Percentiles rank a stretch among this genome's conserved stretches.
Evolutionary conservation across 2,329 filamentous ascomycete genomes (phyloP).

Genomic region (Penicillium verrucosum): DNA sequence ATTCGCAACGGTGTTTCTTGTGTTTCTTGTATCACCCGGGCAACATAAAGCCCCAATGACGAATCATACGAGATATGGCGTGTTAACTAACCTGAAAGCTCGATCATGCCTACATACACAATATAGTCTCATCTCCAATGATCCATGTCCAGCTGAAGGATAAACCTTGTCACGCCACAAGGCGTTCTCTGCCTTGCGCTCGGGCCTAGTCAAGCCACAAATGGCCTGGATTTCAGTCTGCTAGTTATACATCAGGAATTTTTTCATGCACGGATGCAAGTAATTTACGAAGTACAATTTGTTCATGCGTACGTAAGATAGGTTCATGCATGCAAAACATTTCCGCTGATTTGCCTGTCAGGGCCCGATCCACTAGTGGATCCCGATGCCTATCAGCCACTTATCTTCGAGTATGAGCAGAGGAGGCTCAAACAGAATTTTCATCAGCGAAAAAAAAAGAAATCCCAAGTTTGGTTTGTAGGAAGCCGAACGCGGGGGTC

Average conservation of each 20-base stretch:
- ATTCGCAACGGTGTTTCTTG: not conserved
- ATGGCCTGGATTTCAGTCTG: not conserved
- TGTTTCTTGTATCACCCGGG: not conserved
- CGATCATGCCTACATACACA: constrained; percentile 1
- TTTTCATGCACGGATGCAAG: not conserved
- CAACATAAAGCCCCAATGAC: not conserved
- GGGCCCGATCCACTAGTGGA: constrained; percentile 15
- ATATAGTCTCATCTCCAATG: not conserved
- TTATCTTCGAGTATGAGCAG: not conserved
- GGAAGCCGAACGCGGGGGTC: constrained; percentile 42
- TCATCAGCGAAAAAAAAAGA: constrained; percentile 17
- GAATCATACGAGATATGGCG: not conserved
- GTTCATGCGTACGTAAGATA: not conserved
- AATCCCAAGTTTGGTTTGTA: constrained; percentile 19
- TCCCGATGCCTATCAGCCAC: constrained; percentile 4
- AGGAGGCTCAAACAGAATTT: constrained; percentile 5
- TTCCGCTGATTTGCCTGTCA: not conserved
- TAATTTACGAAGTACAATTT: not conserved
- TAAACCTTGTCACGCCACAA: constrained; percentile 8
- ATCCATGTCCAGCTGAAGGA: constrained; percentile 12
- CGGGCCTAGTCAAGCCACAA: constrained; percentile 13
- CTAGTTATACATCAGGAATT: not conserved
- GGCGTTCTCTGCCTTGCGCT: constrained; percentile 23
- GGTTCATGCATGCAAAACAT: not conserved
- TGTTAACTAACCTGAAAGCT: not conserved